Evolutionary conservation across 2,329 filamentous ascomycete genomes (phyloP).

Genomic region (Lachnum nothofagi): DNA sequence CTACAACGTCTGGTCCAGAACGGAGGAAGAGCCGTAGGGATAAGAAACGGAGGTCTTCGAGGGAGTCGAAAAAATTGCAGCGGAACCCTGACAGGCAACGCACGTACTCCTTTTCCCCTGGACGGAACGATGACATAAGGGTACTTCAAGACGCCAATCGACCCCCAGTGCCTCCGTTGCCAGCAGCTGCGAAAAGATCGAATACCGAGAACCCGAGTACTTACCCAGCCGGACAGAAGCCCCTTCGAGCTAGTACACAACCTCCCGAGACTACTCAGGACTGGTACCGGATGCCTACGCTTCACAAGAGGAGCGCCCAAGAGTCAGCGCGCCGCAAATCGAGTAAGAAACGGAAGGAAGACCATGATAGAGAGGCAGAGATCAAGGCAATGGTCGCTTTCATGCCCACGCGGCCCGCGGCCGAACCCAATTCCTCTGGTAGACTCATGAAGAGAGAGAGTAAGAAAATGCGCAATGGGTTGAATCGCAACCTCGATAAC

Average conservation of each 20-base stretch:
- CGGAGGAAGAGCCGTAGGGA: conserved; percentile 34
- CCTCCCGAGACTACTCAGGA: conserved; percentile 24
- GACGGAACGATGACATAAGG: conserved; percentile 50
- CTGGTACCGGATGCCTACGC: conserved; percentile 47
- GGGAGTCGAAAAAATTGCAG: conserved; percentile 34
- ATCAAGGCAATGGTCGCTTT: conserved; percentile 77
- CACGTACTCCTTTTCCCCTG: conserved; percentile 59
- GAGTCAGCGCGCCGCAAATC: conserved; percentile 64
- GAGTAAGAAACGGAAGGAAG: conserved; percentile 70
- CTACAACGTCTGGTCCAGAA: conserved; percentile 27
- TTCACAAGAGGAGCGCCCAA: conserved; percentile 57
- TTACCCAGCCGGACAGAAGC: conserved; percentile 8
- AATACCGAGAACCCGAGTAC: conserved; percentile 15
- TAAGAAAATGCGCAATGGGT: conserved; percentile 56
- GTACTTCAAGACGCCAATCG: conserved; percentile 32
- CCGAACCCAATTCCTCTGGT: conserved; percentile 55
- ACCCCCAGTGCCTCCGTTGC: conserved; percentile 29
- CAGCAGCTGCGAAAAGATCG: conserved; percentile 22
- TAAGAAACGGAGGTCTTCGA: conserved; percentile 29
- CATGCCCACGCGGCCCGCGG: conserved; percentile 58
- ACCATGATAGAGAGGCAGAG: conserved; percentile 77
- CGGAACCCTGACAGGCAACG: conserved; percentile 45
- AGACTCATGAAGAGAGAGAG: conserved; percentile 58
- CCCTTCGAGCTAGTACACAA: conserved; percentile 23
- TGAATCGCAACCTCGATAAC: conserved; percentile 53